A percentile compares a stretch with the other conserved stretches of the same genome.
Evolutionary conservation across 371 early-diverging fungal species (phyloP).

Genomic region (Mortierella sp.): DNA sequence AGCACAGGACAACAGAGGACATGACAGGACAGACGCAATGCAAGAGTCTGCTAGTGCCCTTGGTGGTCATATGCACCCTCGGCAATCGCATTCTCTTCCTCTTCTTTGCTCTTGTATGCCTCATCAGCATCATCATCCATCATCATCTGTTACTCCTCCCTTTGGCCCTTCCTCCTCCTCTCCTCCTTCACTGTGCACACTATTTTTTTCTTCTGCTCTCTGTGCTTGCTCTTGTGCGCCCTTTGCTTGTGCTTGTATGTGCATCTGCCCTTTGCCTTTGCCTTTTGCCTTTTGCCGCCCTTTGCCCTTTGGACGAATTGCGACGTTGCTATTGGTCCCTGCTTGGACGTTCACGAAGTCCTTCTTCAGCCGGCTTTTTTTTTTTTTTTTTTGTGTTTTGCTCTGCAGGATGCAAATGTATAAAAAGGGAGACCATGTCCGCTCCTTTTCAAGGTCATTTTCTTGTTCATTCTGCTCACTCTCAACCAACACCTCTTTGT

Average conservation of each 20-base stretch:
- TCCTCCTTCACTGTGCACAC: neutral
- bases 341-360: slow-evolving; percentile 1
- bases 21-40: neutral
- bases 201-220: neutral
- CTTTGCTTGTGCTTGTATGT: neutral
- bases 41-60: slow-evolving; percentile 3
- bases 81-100: neutral
- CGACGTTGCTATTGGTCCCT: slow-evolving; percentile 8
- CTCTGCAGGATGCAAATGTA: neutral
- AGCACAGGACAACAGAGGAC: neutral
- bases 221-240: neutral
- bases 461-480: neutral
- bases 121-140: neutral
- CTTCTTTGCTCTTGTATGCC: neutral
- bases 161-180: neutral
- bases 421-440: neutral
- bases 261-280: neutral
- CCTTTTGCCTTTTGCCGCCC: slow-evolving; percentile 1
- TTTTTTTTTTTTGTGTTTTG: too few relatives aligned
- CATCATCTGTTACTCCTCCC: neutral
- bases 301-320: neutral
- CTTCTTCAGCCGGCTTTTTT: neutral
- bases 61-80: slow-evolving; percentile 10
- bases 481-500: neutral
- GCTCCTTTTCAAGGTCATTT: neutral